These are phyloP conservation scores for Botrytis elliptica DNA, from an alignment of 2,329 filamentous ascomycete species.

Conservation along the genomic window DNA sequence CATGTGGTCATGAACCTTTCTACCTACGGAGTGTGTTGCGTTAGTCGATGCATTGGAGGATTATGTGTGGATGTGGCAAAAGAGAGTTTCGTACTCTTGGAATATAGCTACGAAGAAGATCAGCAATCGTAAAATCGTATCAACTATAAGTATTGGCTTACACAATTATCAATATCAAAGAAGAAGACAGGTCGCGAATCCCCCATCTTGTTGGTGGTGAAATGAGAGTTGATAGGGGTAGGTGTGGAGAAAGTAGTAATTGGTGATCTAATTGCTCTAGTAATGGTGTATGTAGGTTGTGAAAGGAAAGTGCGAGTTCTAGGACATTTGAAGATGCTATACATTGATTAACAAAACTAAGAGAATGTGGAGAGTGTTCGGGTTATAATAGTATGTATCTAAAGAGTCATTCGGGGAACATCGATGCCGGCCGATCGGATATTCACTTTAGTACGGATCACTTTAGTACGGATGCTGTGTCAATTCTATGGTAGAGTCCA, in stretches of 20 bases:
- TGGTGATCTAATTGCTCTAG: conserved; percentile 16
- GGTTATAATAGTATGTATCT: neutral
- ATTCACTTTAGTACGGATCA: neutral
- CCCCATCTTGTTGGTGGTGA: conserved; percentile 24
- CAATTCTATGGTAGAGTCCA: neutral
- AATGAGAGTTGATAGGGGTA: neutral
- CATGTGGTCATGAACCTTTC: conserved; percentile 87
- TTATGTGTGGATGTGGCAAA: neutral
- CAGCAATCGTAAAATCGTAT: neutral
- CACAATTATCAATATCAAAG: conserved; percentile 98
- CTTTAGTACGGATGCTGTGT: neutral
- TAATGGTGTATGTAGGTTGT: neutral
- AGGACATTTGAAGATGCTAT: conserved; percentile 11
- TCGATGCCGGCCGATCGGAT: neutral
- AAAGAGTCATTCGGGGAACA: conserved; percentile 9
- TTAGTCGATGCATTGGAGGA: conserved; percentile 6
- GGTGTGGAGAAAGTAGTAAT: neutral
- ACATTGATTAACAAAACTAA: conserved; percentile 9
- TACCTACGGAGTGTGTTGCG: conserved; percentile 48
- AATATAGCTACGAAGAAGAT: conserved; percentile 61
- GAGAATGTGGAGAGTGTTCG: neutral
- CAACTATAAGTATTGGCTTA: conserved; percentile 80
- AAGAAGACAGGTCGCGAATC: conserved; percentile 55
- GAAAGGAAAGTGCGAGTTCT: conserved; percentile 5
- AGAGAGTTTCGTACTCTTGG: conserved; percentile 60